These are phyloP conservation scores for Piromyces finnis DNA, from an alignment of 192 early-diverging fungal genomes.

Conservation along the genomic window DNA sequence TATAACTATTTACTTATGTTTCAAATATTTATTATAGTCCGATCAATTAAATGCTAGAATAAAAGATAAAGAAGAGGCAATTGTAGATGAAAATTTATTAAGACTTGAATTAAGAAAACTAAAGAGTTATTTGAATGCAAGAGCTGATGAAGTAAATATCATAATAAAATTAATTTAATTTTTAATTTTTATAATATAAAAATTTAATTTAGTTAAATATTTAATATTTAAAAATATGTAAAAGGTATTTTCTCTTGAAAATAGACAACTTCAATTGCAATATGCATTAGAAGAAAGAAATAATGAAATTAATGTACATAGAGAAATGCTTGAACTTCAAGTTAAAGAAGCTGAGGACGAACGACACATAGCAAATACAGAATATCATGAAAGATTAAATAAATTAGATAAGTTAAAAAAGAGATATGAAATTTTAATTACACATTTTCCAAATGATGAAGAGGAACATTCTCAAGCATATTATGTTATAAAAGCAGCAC, in stretches of 20 bases:
- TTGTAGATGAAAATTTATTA: constrained; percentile 40
- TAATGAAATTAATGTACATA: constrained; percentile 34
- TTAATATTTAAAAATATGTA: too few species aligned
- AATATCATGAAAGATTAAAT: constrained; percentile 31
- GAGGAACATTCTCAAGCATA: constrained; percentile 39
- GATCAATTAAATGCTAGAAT: constrained; percentile 24
- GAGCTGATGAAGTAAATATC: constrained; percentile 21
- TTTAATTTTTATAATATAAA: too few species aligned
- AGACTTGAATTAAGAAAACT: constrained; percentile 34
- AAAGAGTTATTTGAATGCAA: constrained; percentile 23
- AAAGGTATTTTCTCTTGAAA: constrained; percentile 29
- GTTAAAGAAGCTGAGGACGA: constrained; percentile 35
- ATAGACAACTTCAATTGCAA: constrained; percentile 25
- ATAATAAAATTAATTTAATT: neutral
- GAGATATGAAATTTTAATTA: constrained; percentile 42
- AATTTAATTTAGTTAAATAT: too few species aligned
- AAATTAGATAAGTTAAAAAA: constrained; percentile 34
- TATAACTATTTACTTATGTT: too few species aligned
- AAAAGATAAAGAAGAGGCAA: constrained; percentile 36
- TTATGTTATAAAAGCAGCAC: constrained; percentile 40
- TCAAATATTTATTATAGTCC: constrained; percentile 8
- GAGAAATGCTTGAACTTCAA: constrained; percentile 32
- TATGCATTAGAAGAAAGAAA: constrained; percentile 37
- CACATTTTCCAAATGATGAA: constrained; percentile 24
- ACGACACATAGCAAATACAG: constrained; percentile 24